phyloP scores from a whole-genome alignment of 2,329 filamentous ascomycete species.

The Aspergillus uvarum region DNA sequence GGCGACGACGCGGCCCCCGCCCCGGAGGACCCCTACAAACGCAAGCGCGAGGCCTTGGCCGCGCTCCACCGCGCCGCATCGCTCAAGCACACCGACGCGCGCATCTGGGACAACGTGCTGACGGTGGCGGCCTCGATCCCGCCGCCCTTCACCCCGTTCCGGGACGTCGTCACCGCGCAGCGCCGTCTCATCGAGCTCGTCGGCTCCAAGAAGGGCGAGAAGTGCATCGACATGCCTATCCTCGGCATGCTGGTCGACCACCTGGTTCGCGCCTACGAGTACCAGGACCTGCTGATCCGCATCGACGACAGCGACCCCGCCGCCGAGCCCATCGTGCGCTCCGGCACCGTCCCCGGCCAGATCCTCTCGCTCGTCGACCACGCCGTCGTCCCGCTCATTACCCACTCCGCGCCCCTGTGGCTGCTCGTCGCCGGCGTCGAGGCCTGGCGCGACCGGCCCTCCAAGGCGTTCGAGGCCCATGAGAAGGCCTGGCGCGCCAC shows the following conservation, averaged over 20 bases:
- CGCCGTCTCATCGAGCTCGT: conserved; percentile 74
- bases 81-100: conserved; percentile 80
- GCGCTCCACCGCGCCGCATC: conserved; percentile 85
- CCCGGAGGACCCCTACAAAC: conserved; percentile 54
- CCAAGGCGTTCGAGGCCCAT: conserved; percentile 73
- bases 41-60: conserved; percentile 71
- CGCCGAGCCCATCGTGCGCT: conserved; percentile 40
- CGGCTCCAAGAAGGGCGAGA: conserved; percentile 65
- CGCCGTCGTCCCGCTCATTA: conserved; percentile 78
- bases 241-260: conserved; percentile 71
- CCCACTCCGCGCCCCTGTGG: conserved; percentile 75
- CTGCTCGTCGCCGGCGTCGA: conserved; percentile 68
- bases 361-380: conserved; percentile 73
- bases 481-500: conserved; percentile 85
- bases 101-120: conserved; percentile 96
- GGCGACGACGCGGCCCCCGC: conserved; percentile 20
- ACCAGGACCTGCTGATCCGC: conserved; percentile 37
- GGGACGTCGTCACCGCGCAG: conserved; percentile 74
- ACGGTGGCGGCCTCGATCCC: conserved; percentile 76
- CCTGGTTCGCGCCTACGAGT: conserved; percentile 54
- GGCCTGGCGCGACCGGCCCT: conserved; percentile 69
- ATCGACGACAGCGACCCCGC: conserved; percentile 30
- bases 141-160: conserved; percentile 65
- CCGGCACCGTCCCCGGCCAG: conserved; percentile 52
- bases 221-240: conserved; percentile 72